phyloP scores from a whole-genome alignment of 2,329 filamentous ascomycete genomes.

The Fusarium solani-melongenae region DNA sequence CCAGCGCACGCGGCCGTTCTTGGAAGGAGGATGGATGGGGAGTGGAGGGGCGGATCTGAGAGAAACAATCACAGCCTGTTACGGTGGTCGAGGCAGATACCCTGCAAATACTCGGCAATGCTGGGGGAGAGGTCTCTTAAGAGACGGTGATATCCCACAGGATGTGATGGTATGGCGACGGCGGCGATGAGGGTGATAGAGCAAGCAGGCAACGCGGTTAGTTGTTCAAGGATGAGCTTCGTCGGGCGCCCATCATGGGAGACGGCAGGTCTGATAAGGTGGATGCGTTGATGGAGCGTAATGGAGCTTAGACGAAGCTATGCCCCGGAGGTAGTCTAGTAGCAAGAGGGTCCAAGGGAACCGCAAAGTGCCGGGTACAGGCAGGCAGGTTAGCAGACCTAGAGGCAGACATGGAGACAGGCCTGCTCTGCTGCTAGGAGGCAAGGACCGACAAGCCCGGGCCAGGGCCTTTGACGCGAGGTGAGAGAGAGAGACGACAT shows the following conservation, averaged over 20 bases:
- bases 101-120: constrained; percentile 36
- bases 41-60: constrained; percentile 42
- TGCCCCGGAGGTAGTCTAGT: constrained; percentile 39
- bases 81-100: constrained; percentile 38
- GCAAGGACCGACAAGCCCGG: constrained; percentile 32
- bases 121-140: constrained; percentile 32
- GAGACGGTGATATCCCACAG: constrained; percentile 34
- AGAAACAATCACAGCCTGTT: constrained; percentile 42
- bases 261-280: constrained; percentile 38
- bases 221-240: constrained; percentile 29
- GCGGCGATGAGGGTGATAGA: constrained; percentile 7
- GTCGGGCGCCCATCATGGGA: constrained; percentile 34
- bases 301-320: constrained; percentile 44
- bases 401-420: constrained; percentile 10
- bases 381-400: constrained; percentile 25
- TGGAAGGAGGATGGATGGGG: constrained; percentile 58
- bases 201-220: constrained; percentile 9
- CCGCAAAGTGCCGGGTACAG: constrained; percentile 44
- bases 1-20: constrained; percentile 59
- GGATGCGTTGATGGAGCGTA: constrained; percentile 35
- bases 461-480: constrained; percentile 38
- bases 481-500: constrained; percentile 42
- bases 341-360: constrained; percentile 37
- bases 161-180: background rate
- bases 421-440: constrained; percentile 15